Percentiles rank a stretch among this genome's conserved stretches.
phyloP scores from a whole-genome alignment of 257 asterid genomes.

The Verbena officinalis region DNA sequence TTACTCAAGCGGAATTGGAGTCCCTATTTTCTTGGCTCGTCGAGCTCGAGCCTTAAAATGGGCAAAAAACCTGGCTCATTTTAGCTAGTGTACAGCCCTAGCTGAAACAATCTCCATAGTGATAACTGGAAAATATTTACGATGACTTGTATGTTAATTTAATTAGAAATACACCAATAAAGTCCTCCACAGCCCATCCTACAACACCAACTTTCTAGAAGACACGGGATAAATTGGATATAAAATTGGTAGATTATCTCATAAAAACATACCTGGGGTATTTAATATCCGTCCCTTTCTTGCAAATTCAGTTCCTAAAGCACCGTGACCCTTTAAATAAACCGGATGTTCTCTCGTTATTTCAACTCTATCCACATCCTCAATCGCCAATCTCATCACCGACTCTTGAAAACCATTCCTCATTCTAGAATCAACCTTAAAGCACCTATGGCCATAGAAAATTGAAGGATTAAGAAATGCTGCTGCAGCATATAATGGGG shows the following conservation, averaged over 20 bases:
- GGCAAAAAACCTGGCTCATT: no score
- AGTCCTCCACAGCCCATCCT: background rate
- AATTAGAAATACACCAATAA: background rate
- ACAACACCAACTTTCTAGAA: background rate
- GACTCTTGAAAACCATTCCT: constrained; percentile 57
- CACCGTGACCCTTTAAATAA: constrained; percentile 51
- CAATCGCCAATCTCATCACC: constrained; percentile 42
- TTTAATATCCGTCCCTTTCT: constrained; percentile 46
- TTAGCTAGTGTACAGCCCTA: background rate
- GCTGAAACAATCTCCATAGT: background rate
- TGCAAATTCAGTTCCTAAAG: constrained; percentile 52
- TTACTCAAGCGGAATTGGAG: no score
- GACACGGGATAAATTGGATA: background rate
- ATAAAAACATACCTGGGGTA: constrained; percentile 44
- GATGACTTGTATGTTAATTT: background rate
- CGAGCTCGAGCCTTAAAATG: no score
- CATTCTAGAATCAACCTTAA: constrained; percentile 42
- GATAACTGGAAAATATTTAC: background rate
- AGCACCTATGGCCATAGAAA: constrained; percentile 38
- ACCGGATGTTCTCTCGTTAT: constrained; percentile 45
- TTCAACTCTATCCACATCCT: constrained; percentile 44
- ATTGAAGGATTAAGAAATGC: constrained; percentile 55
- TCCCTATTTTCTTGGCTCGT: no score
- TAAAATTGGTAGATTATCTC: background rate
- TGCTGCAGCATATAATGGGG: constrained; percentile 46